phyloP scores from a whole-genome alignment of 1,284 basidiomycete genomes.

The Abortiporus biennis region DNA sequence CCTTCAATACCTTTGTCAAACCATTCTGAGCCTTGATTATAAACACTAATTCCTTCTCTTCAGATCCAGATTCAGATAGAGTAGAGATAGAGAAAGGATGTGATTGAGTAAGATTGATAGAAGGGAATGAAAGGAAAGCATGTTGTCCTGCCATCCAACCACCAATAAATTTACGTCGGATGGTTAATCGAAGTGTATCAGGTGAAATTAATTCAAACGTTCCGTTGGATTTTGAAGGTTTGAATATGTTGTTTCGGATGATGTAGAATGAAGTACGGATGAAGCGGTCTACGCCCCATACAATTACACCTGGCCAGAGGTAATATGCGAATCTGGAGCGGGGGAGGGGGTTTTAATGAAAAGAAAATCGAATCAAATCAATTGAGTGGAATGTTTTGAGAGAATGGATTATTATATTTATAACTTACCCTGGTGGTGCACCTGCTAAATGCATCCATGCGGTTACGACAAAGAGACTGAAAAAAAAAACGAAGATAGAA shows the following conservation, averaged over 20 bases:
- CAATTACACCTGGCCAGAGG: conserved; percentile 31
- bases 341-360: not conserved
- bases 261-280: conserved; percentile 27
- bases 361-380: too few species aligned
- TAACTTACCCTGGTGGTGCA: conserved; percentile 12
- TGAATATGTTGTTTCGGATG: conserved; percentile 29
- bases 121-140: conserved; percentile 44
- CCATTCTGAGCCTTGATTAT: conserved; percentile 44
- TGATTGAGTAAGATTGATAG: conserved; percentile 37
- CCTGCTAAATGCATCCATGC: conserved; percentile 11
- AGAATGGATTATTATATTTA: too few species aligned
- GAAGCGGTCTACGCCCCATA: conserved; percentile 39
- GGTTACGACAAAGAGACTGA: not conserved
- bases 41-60: conserved; percentile 33
- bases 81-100: conserved; percentile 55
- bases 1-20: conserved; percentile 38
- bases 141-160: conserved; percentile 57
- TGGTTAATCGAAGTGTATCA: conserved; percentile 33
- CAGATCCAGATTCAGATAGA: conserved; percentile 22
- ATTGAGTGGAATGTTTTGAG: too few species aligned
- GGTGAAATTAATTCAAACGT: conserved; percentile 27
- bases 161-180: conserved; percentile 23
- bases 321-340: conserved; percentile 16
- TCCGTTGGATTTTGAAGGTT: conserved; percentile 20
- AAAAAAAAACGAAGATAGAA: too few species aligned